Conservation (phyloP, 2,329 filamentous ascomycete species). For the Scolecobasidium constrictum region DNA sequence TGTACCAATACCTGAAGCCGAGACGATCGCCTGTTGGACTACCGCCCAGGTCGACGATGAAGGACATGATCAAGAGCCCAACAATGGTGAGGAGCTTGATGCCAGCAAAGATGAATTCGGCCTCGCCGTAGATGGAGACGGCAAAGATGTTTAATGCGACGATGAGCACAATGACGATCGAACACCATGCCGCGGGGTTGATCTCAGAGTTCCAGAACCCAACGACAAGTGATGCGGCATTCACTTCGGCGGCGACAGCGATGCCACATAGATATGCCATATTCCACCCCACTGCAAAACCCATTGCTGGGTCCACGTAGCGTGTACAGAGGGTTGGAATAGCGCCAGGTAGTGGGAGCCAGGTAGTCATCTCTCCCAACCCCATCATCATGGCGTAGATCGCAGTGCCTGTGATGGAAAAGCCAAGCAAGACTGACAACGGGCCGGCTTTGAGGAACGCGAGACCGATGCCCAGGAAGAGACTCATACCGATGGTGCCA, state of each 20-base stretch:
- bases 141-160: constrained; percentile 60
- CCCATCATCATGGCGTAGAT: constrained; percentile 64
- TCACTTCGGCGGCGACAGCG: constrained; percentile 37
- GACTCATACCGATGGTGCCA: constrained; percentile 43
- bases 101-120: constrained; percentile 55
- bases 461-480: constrained; percentile 41
- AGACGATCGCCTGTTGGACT: constrained; percentile 59
- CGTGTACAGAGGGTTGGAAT: constrained; percentile 68
- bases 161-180: constrained; percentile 41
- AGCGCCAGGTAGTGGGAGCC: constrained; percentile 64
- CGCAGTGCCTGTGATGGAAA: constrained; percentile 49
- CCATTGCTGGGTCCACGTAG: constrained; percentile 61
- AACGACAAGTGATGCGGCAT: constrained; percentile 44
- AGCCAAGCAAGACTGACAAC: constrained; percentile 35
- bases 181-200: constrained; percentile 10
- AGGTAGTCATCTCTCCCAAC: constrained; percentile 61
- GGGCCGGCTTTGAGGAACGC: constrained; percentile 39
- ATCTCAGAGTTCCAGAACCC: constrained; percentile 55
- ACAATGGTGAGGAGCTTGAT: constrained; percentile 65
- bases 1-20: constrained; percentile 62
- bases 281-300: constrained; percentile 72
- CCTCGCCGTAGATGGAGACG: constrained; percentile 61
- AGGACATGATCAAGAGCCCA: constrained; percentile 64
- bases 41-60: constrained; percentile 70
- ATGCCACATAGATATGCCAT: constrained; percentile 74